phyloP scores from a whole-genome alignment of 1,139 yeast genomes.

The Taiozyma sp. region DNA sequence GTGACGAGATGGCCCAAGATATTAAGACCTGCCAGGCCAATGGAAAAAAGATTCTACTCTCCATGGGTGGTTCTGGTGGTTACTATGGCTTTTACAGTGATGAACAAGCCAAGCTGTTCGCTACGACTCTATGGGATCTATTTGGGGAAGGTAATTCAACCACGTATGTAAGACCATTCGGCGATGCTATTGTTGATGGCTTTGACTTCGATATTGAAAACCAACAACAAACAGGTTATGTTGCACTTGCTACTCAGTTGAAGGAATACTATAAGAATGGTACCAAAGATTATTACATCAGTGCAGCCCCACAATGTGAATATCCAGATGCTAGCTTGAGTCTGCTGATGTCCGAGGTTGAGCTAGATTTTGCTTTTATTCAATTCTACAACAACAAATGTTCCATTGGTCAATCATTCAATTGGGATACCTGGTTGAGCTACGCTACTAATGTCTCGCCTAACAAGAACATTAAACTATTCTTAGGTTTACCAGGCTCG shows the following conservation, averaged over 20 bases:
- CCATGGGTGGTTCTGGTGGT: constrained; percentile 77
- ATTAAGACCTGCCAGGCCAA: constrained; percentile 60
- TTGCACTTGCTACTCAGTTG: constrained; percentile 43
- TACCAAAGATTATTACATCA: constrained; percentile 47
- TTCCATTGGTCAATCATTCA: constrained; percentile 38
- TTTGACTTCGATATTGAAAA: constrained; percentile 57
- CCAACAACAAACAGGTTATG: constrained; percentile 43
- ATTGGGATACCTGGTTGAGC: constrained; percentile 67
- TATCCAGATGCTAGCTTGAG: constrained; percentile 73
- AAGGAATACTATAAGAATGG: constrained; percentile 5
- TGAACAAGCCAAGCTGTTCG: constrained; percentile 54
- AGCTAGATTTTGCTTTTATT: constrained; percentile 68
- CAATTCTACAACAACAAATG: constrained; percentile 87
- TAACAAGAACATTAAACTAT: constrained; percentile 54
- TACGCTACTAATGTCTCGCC: constrained; percentile 47
- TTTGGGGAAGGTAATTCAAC: constrained; percentile 56
- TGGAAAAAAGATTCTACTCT: constrained; percentile 65
- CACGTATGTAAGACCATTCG: constrained; percentile 56
- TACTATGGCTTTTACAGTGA: constrained; percentile 58
- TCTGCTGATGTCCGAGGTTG: constrained; percentile 44
- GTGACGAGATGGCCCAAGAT: constrained; percentile 46
- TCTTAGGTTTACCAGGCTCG: constrained; percentile 61
- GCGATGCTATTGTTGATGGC: constrained; percentile 51
- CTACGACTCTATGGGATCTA: constrained; percentile 61
- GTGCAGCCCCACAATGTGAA: constrained; percentile 87